A percentile compares a stretch with the other conserved stretches of the same genome.
These are phyloP conservation scores for Globisporangium lucens DNA, from an alignment of 352 stramenopile species.

Conservation along the genomic window DNA sequence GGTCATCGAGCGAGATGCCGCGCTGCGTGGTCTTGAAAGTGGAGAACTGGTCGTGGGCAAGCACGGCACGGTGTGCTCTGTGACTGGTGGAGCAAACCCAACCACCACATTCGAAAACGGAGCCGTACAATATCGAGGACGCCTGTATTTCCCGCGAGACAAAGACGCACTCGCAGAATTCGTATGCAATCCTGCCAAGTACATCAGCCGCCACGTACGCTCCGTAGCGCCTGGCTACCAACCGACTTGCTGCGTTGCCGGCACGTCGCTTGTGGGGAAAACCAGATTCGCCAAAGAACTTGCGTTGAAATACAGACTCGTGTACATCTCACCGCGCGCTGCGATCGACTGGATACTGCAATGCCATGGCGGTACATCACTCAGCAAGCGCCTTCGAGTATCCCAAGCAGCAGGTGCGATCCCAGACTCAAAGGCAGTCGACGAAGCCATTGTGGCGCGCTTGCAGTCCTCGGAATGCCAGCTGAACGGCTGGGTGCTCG, in stretches of 20 bases:
- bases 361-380: conserved; percentile 37
- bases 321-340: conserved; percentile 38
- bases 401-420: conserved; percentile 12
- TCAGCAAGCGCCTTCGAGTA: conserved; percentile 22
- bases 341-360: conserved; percentile 57
- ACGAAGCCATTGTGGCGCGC: conserved; percentile 40
- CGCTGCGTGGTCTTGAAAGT: conserved; percentile 25
- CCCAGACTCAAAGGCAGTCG: conserved; percentile 21
- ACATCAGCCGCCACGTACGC: neutral
- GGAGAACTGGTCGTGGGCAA: conserved; percentile 54
- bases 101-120: conserved; percentile 1
- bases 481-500: conserved; percentile 54
- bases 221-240: neutral
- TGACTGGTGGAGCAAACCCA: conserved; percentile 23
- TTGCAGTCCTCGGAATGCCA: conserved; percentile 62
- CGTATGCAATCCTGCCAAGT: conserved; percentile 19
- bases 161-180: conserved; percentile 20
- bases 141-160: conserved; percentile 58
- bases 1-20: conserved; percentile 19
- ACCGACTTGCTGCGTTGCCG: conserved; percentile 18
- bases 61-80: conserved; percentile 40
- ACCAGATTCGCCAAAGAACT: conserved; percentile 16
- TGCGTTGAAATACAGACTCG: conserved; percentile 15
- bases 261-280: conserved; percentile 15
- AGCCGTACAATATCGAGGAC: conserved; percentile 38